Conservation (phyloP, 2,329 filamentous ascomycete species). For the Coniochaeta ligniaria region DNA sequence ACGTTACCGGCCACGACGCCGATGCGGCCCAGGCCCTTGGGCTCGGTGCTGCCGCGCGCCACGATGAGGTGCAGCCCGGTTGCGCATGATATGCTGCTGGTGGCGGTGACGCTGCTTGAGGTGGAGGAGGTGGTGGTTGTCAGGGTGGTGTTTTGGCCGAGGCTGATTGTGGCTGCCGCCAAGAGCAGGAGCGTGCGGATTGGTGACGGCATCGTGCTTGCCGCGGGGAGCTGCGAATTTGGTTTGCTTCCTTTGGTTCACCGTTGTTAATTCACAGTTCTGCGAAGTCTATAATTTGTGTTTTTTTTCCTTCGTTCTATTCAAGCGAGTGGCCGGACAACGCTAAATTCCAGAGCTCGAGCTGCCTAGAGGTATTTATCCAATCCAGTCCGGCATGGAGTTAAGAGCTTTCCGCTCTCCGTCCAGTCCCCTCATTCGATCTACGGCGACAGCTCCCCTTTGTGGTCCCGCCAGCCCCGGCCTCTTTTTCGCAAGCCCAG, state of each 20-base stretch:
- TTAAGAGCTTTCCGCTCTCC: not conserved
- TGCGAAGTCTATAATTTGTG: too few species aligned
- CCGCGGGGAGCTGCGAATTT: not conserved
- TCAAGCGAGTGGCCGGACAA: not conserved
- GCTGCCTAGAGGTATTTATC: not conserved
- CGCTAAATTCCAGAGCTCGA: not conserved
- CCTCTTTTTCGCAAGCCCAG: not conserved
- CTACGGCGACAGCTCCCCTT: not conserved
- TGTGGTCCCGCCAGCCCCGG: not conserved
- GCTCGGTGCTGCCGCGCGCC: slow-evolving; percentile 15
- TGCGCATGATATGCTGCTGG: slow-evolving; percentile 5
- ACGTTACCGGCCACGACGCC: slow-evolving; percentile 16
- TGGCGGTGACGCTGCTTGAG: not conserved
- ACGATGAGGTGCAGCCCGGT: slow-evolving; percentile 17
- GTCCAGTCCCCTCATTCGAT: not conserved
- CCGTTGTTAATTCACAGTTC: too few species aligned
- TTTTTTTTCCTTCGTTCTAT: not conserved
- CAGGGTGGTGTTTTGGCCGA: not conserved
- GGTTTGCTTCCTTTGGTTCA: not conserved
- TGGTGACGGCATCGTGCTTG: not conserved
- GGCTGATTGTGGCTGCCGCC: not conserved
- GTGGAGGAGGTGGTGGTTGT: not conserved
- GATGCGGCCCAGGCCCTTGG: slow-evolving; percentile 12
- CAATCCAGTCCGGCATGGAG: not conserved
- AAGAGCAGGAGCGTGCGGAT: not conserved